These are phyloP conservation scores for Kandelia obovata DNA, from an alignment of 345 rosid species.

Conservation along the genomic window DNA sequence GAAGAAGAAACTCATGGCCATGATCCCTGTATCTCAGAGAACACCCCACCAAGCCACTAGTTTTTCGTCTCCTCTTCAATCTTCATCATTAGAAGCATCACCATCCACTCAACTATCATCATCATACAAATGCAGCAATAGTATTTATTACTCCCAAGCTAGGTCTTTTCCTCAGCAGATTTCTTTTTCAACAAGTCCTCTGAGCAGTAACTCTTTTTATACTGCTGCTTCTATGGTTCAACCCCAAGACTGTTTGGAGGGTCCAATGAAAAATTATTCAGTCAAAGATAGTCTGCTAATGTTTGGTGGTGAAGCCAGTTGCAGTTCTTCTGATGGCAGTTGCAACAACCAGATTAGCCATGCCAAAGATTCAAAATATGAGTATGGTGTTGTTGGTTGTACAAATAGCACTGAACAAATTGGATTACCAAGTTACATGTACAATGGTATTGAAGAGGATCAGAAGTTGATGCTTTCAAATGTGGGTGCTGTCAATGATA, in stretches of 20 bases:
- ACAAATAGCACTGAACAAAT: constrained; percentile 17
- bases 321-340: constrained; percentile 66
- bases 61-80: constrained; percentile 22
- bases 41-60: constrained; percentile 14
- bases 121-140: constrained; percentile 22
- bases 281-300: constrained; percentile 25
- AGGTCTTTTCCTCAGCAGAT: constrained; percentile 27
- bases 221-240: constrained; percentile 23
- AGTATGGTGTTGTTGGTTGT: constrained; percentile 13
- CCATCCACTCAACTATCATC: constrained; percentile 21
- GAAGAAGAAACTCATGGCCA: constrained; percentile 41
- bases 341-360: constrained; percentile 37
- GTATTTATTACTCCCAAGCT: constrained; percentile 16
- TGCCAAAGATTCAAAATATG: constrained; percentile 29
- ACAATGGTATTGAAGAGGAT: constrained; percentile 26
- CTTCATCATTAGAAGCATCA: constrained; percentile 23
- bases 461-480: constrained; percentile 19
- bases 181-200: constrained; percentile 36
- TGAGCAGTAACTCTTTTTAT: constrained; percentile 32
- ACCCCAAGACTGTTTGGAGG: constrained; percentile 25
- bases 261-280: constrained; percentile 25
- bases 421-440: constrained; percentile 20
- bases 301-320: constrained; percentile 44
- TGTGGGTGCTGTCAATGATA: background rate
- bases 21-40: constrained; percentile 11